These are phyloP conservation scores for Penicillium desertorum DNA, from an alignment of 495 filamentous ascomycete species.

Conservation along the genomic window DNA sequence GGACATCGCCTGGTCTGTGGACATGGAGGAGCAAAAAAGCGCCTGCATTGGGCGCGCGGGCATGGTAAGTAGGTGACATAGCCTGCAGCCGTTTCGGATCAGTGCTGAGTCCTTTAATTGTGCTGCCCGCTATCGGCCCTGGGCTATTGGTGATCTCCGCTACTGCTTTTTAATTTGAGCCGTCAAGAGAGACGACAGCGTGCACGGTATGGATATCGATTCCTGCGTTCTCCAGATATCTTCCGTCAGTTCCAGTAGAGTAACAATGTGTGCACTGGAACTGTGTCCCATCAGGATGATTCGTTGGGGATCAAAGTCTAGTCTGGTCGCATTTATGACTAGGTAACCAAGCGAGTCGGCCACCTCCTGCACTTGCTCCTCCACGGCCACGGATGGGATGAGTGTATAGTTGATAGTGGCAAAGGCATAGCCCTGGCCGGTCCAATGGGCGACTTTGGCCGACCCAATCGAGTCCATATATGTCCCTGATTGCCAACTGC, in stretches of 20 bases:
- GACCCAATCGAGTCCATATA: slow-evolving; percentile 2
- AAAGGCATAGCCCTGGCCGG: slow-evolving; percentile 1
- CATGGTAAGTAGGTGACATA: slow-evolving; percentile 1
- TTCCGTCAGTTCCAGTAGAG: background rate
- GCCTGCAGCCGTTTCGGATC: background rate
- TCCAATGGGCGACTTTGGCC: background rate
- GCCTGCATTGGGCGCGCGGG: background rate
- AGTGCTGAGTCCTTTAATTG: background rate
- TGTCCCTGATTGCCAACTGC: slow-evolving; percentile 5
- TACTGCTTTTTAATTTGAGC: slow-evolving; percentile 7
- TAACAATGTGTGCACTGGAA: background rate
- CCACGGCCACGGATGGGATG: slow-evolving; percentile 1
- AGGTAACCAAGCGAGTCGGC: background rate
- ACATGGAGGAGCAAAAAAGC: background rate
- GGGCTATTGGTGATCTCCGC: slow-evolving; percentile 8
- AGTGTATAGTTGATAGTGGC: slow-evolving; percentile 1
- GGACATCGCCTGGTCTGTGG: background rate
- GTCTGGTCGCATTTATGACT: background rate
- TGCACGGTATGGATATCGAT: background rate
- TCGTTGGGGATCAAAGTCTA: background rate
- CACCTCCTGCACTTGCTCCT: slow-evolving; percentile 7
- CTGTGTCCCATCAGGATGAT: slow-evolving; percentile 2
- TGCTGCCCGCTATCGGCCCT: background rate
- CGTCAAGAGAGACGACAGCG: background rate
- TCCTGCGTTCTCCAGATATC: background rate